A percentile compares a stretch with the other conserved stretches of the same genome.
Evolutionary conservation across 306 rosid species (phyloP).

Genomic region (Begonia loranthoides): DNA sequence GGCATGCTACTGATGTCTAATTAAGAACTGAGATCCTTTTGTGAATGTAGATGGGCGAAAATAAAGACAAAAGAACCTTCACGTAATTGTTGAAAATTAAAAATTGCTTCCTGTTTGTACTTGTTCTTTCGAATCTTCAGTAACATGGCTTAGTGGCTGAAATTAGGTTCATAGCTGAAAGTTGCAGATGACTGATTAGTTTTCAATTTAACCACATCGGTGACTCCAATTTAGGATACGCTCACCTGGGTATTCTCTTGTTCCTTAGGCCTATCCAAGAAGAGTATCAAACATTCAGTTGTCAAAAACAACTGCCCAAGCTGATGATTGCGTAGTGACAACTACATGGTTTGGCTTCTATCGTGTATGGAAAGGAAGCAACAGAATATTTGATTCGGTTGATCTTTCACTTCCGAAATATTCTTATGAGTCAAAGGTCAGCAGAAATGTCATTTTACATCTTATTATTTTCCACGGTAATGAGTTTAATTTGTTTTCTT

Average conservation of each 20-base stretch:
- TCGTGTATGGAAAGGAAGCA: conserved; percentile 54
- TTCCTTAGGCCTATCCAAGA: conserved; percentile 61
- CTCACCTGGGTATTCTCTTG: neutral
- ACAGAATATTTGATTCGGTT: conserved; percentile 47
- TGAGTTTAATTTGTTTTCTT: conserved; percentile 10
- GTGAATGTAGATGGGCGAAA: too few species aligned
- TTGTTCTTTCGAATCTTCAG: too few species aligned
- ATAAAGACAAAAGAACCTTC: too few species aligned
- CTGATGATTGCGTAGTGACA: conserved; percentile 60
- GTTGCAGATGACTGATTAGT: too few species aligned
- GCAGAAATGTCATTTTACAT: conserved; percentile 1
- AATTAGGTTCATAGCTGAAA: too few species aligned
- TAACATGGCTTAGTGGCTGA: too few species aligned
- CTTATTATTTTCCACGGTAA: conserved; percentile 1
- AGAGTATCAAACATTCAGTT: conserved; percentile 19
- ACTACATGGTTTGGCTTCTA: conserved; percentile 86
- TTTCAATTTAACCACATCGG: too few species aligned
- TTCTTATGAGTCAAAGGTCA: conserved; percentile 67
- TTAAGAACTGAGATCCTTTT: too few species aligned
- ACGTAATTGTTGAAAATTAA: too few species aligned
- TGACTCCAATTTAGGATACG: neutral
- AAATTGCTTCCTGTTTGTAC: too few species aligned
- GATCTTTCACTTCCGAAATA: conserved; percentile 68
- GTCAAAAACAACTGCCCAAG: conserved; percentile 47
- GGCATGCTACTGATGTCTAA: too few species aligned